Percentiles rank a stretch among this genome's conserved stretches.
These are phyloP conservation scores for Zizania palustris DNA, from an alignment of 202 grass and related monocot species.

Conservation along the genomic window DNA sequence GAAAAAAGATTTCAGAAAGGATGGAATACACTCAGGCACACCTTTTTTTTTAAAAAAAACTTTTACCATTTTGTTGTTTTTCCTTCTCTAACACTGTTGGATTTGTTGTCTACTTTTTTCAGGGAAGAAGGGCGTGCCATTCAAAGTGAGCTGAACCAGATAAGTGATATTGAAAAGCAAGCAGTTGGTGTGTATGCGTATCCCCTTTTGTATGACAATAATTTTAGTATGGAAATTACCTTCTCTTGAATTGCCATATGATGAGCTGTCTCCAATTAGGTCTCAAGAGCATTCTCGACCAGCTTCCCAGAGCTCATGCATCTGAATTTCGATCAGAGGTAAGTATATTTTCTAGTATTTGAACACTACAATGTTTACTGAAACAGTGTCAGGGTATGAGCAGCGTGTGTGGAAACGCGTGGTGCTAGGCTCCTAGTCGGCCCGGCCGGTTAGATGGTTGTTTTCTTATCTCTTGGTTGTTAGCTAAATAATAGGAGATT, in stretches of 20 bases:
- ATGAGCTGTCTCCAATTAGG: slow-evolving; percentile 35
- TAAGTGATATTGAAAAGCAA: slow-evolving; percentile 55
- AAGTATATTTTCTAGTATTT: background rate
- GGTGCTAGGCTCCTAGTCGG: no score
- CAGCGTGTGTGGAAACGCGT: no score
- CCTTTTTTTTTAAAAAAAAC: background rate
- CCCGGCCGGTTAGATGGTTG: no score
- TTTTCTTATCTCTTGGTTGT: no score
- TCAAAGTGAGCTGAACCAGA: slow-evolving; percentile 53
- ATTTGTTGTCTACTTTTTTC: slow-evolving; percentile 7
- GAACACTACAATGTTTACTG: slow-evolving; percentile 1
- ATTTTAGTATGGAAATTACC: background rate
- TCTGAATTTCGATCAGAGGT: slow-evolving; percentile 61
- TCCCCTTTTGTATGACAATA: slow-evolving; percentile 12
- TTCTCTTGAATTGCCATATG: slow-evolving; percentile 10
- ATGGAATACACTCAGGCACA: slow-evolving; percentile 59
- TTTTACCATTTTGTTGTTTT: background rate
- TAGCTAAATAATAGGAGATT: no score
- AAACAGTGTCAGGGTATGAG: no score
- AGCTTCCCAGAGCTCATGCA: slow-evolving; percentile 58
- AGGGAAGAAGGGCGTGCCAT: slow-evolving; percentile 53
- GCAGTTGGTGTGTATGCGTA: slow-evolving; percentile 46
- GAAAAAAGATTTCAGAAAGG: slow-evolving; percentile 59
- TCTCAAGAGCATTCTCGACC: slow-evolving; percentile 52
- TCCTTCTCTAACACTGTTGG: slow-evolving; percentile 10